Conservation (phyloP, 768 basidiomycete genomes). For the Nevesoporus exiguus region DNA sequence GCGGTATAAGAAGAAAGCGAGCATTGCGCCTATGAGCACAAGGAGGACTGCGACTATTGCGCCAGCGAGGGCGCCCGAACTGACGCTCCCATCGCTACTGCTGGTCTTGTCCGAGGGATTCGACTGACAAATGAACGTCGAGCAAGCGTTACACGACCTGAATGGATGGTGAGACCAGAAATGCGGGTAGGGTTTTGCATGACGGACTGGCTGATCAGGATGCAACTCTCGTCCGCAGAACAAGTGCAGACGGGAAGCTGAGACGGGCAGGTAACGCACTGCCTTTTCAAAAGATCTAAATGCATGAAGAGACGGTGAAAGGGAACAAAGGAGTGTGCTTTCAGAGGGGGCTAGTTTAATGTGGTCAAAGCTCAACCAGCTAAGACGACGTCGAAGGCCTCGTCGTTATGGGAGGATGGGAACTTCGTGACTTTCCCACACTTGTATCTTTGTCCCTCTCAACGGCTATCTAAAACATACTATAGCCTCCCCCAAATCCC, state of each 20-base stretch:
- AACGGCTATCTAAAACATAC: too few species aligned
- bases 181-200: neutral
- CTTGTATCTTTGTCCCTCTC: neutral
- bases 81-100: conserved; percentile 43
- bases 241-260: conserved; percentile 54
- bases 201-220: conserved; percentile 56
- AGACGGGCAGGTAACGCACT: conserved; percentile 51
- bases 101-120: conserved; percentile 13
- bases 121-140: conserved; percentile 49
- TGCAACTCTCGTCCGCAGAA: conserved; percentile 50
- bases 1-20: conserved; percentile 62
- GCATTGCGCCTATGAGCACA: conserved; percentile 51
- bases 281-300: conserved; percentile 38
- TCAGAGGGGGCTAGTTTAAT: conserved; percentile 13
- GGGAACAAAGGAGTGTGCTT: conserved; percentile 33
- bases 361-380: conserved; percentile 18
- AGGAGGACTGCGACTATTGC: conserved; percentile 64
- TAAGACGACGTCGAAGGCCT: neutral
- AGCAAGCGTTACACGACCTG: conserved; percentile 60
- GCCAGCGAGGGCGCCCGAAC: conserved; percentile 71
- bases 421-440: neutral
- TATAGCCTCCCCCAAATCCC: too few species aligned
- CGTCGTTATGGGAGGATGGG: conserved; percentile 5
- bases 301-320: conserved; percentile 27
- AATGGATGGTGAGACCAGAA: conserved; percentile 1